Evolutionary conservation across 2,329 filamentous ascomycete genomes (phyloP).

Genomic region (Diaporthe citrichinensis): DNA sequence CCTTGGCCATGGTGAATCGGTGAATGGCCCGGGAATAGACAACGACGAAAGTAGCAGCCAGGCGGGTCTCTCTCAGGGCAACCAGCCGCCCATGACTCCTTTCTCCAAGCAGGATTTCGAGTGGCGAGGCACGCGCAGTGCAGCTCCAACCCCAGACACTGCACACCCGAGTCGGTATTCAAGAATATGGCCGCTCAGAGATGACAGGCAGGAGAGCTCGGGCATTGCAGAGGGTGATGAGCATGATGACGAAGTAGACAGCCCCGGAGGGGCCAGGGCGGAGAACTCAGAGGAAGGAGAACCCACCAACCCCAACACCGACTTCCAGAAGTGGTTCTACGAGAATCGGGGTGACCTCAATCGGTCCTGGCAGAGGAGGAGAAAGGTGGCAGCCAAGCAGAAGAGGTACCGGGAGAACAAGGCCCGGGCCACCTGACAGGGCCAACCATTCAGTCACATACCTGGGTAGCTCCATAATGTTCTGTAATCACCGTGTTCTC

Average conservation of each 20-base stretch:
- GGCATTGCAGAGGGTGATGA: slow-evolving; percentile 58
- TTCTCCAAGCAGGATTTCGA: slow-evolving; percentile 85
- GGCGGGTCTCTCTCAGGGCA: slow-evolving; percentile 37
- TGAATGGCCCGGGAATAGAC: slow-evolving; percentile 49
- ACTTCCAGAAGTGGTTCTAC: slow-evolving; percentile 79
- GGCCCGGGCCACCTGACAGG: slow-evolving; percentile 61
- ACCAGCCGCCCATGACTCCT: slow-evolving; percentile 80
- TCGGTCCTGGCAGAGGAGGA: slow-evolving; percentile 75
- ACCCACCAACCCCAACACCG: slow-evolving; percentile 46
- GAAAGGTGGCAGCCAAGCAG: slow-evolving; percentile 75
- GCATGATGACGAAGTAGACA: slow-evolving; percentile 46
- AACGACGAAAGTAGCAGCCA: slow-evolving; percentile 45
- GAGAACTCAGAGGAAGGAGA: slow-evolving; percentile 50
- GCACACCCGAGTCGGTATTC: slow-evolving; percentile 79
- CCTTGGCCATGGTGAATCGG: slow-evolving; percentile 57
- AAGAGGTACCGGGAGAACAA: slow-evolving; percentile 77
- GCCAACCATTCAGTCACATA: slow-evolving; percentile 50
- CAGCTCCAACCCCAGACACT: slow-evolving; percentile 95
- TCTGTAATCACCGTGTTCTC: slow-evolving; percentile 50
- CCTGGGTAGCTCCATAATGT: slow-evolving; percentile 55
- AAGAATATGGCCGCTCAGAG: slow-evolving; percentile 67
- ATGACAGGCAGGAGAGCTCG: slow-evolving; percentile 59
- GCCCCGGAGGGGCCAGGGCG: slow-evolving; percentile 48
- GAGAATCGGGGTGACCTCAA: slow-evolving; percentile 76
- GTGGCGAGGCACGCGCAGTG: slow-evolving; percentile 82